Evolutionary conservation across 352 stramenopile species (phyloP).

Genomic region (Phytophthora capsici): DNA sequence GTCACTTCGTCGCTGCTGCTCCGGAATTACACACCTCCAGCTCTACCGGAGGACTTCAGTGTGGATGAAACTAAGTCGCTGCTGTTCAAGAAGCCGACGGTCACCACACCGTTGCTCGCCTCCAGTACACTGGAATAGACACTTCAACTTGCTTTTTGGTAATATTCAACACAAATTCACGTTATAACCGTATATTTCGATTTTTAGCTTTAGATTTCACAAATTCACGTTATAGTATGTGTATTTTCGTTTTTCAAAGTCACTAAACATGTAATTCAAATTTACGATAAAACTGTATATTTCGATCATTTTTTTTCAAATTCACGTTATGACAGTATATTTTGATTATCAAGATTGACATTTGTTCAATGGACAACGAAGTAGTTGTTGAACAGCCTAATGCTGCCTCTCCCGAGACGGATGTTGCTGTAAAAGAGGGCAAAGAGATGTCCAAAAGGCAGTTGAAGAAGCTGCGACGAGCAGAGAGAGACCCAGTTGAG

Average conservation of each 20-base stretch:
- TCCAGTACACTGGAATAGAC: conserved; percentile 68
- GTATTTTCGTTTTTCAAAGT: too few species aligned
- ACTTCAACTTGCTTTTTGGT: neutral
- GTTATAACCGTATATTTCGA: neutral
- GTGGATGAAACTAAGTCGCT: conserved; percentile 77
- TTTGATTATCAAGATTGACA: conserved; percentile 9
- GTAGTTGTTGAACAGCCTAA: neutral
- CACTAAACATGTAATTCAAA: too few species aligned
- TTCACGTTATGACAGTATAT: conserved; percentile 9
- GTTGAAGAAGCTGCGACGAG: conserved; percentile 50
- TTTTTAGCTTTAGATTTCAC: too few species aligned
- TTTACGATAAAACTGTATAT: too few species aligned
- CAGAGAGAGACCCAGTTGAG: conserved; percentile 35
- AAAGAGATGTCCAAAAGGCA: conserved; percentile 49
- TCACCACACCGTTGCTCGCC: conserved; percentile 72
- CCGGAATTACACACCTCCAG: conserved; percentile 89
- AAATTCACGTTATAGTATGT: too few species aligned
- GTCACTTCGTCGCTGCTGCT: conserved; percentile 95
- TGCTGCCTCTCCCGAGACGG: neutral
- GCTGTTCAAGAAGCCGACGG: conserved; percentile 83
- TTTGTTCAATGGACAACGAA: conserved; percentile 27
- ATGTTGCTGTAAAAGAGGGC: conserved; percentile 6
- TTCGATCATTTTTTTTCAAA: too few species aligned
- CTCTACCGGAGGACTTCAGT: conserved; percentile 63
- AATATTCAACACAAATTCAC: too few species aligned